A percentile compares a stretch with the other conserved stretches of the same genome.
phyloP scores from a whole-genome alignment of 179 eudicot genomes.

The Spinacia oleracea region DNA sequence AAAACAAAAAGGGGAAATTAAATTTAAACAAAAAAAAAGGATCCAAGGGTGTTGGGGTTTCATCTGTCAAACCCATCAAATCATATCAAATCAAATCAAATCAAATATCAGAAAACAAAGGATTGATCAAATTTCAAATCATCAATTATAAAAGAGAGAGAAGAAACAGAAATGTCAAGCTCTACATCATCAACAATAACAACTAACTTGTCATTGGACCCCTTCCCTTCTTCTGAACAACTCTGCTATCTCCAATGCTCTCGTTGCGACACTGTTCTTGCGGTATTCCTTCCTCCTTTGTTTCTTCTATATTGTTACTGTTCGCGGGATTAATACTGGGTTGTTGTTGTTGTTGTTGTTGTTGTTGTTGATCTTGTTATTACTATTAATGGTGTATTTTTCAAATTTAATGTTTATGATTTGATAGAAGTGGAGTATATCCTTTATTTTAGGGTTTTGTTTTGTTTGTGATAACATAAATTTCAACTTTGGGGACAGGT shows the following conservation, averaged over 20 bases:
- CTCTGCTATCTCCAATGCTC: constrained; percentile 76
- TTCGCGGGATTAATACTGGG: not conserved
- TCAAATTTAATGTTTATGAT: too few species aligned
- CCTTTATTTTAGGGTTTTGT: constrained; percentile 4
- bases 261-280: constrained; percentile 88
- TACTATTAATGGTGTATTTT: too few species aligned
- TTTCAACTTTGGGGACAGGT: constrained; percentile 42
- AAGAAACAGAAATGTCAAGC: constrained; percentile 40
- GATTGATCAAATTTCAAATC: constrained; percentile 22
- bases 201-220: constrained; percentile 37
- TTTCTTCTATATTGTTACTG: not conserved
- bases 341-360: not conserved
- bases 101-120: not conserved
- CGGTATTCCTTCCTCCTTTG: constrained; percentile 38
- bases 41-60: constrained; percentile 22
- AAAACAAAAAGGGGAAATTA: not conserved
- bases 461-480: not conserved
- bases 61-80: constrained; percentile 37
- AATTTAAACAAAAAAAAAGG: not conserved
- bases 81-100: constrained; percentile 29
- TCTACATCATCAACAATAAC: constrained; percentile 20
- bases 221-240: constrained; percentile 36
- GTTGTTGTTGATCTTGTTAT: not conserved
- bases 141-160: not conserved
- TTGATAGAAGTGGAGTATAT: too few species aligned